Percentiles rank a stretch among this genome's conserved stretches.
Conservation (phyloP, 129 eudicot species). For the Lonicera japonica region DNA sequence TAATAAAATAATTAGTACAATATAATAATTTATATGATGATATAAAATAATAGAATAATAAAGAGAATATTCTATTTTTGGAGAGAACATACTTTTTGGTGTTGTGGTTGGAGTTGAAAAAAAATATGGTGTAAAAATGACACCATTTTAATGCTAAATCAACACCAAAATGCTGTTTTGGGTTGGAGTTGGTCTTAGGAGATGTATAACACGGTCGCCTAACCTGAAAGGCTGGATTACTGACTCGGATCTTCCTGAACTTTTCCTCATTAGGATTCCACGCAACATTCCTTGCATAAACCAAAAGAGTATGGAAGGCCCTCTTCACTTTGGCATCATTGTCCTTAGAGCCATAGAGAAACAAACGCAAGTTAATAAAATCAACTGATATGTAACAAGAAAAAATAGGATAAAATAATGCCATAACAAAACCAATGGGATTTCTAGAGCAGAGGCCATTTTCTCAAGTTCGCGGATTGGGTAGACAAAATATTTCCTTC, state of each 20-base stretch:
- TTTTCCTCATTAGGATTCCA: conserved; percentile 66
- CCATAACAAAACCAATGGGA: not conserved
- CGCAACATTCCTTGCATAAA: conserved; percentile 59
- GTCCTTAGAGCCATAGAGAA: conserved; percentile 35
- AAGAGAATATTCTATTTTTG: too few relatives aligned
- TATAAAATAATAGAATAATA: too few relatives aligned
- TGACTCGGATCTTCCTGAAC: conserved; percentile 69
- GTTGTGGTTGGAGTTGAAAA: too few relatives aligned
- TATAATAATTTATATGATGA: too few relatives aligned
- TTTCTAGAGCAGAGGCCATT: not conserved
- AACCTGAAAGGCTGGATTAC: conserved; percentile 81
- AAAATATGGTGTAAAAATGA: too few relatives aligned
- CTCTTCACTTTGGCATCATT: conserved; percentile 46
- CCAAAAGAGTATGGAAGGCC: conserved; percentile 72
- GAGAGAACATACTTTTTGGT: too few relatives aligned
- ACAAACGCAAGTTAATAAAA: not conserved
- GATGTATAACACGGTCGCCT: not conserved
- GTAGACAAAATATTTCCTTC: too few relatives aligned
- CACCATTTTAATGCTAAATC: too few relatives aligned
- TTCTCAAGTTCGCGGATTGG: not conserved
- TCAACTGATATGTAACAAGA: too few relatives aligned
- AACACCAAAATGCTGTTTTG: too few relatives aligned
- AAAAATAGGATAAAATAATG: not conserved
- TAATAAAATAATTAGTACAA: too few relatives aligned
- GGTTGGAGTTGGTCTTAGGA: too few relatives aligned